A percentile compares a stretch with the other conserved stretches of the same genome.
These are phyloP conservation scores for Sporopachydermia lactativora DNA, from an alignment of 805 yeast species.

Conservation along the genomic window DNA sequence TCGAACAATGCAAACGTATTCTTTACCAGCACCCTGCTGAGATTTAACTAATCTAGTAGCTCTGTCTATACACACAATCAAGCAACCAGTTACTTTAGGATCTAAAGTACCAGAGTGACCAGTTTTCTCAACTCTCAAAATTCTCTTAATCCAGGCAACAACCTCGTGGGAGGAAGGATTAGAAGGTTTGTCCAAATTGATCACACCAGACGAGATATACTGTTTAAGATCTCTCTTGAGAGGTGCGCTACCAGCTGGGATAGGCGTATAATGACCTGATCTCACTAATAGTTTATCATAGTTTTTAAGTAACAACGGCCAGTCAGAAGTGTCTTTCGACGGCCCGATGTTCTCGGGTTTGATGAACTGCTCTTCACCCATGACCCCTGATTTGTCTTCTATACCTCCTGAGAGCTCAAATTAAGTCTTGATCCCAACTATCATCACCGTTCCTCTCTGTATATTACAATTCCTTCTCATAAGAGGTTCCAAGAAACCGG, in stretches of 20 bases:
- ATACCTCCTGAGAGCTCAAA: no score
- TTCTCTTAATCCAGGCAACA: conserved; percentile 98
- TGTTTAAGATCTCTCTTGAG: conserved; percentile 84
- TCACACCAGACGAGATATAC: conserved; percentile 88
- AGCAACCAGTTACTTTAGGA: conserved; percentile 97
- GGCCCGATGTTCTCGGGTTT: conserved; percentile 74
- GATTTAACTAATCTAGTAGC: conserved; percentile 97
- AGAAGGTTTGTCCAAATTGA: conserved; percentile 94
- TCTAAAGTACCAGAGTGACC: conserved; percentile 99
- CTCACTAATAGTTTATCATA: conserved; percentile 90
- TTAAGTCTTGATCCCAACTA: no score
- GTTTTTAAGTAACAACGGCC: conserved; percentile 92
- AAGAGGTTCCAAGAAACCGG: no score
- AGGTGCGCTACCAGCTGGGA: conserved; percentile 91
- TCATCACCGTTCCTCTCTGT: no score
- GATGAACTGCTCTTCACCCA: conserved; percentile 64
- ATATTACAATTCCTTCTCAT: no score
- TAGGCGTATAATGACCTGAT: conserved; percentile 95
- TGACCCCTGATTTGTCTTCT: no score
- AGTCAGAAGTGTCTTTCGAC: conserved; percentile 74
- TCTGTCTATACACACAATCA: conserved; percentile 95
- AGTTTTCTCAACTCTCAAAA: conserved; percentile 88
- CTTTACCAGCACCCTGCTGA: conserved; percentile 99
- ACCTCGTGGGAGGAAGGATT: conserved; percentile 99
- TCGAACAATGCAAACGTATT: conserved; percentile 95